Evolutionary conservation across 2,329 filamentous ascomycete genomes (phyloP), one percentile per base, ranked within the genome.

Genomic region (Parasarocladium wereldwijsianum): DNA sequence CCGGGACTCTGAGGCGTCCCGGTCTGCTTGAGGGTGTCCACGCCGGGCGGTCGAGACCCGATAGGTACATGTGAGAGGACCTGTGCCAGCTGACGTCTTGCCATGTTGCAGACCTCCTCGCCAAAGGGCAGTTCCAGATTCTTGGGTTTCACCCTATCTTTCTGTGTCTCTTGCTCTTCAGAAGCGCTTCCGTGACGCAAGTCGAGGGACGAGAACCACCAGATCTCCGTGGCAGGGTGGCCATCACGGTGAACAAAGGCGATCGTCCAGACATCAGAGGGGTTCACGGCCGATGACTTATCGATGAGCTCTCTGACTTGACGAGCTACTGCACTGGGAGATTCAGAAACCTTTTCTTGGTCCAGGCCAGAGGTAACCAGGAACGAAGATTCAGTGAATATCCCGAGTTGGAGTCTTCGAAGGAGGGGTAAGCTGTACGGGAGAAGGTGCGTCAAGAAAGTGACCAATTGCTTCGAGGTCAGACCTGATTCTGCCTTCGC

Each of bases 201-300:
- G n/a, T 30, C 28, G 15, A 30, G 28, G 4, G 28, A 30, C 6
- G 13, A 22, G 28, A 30, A 30, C 9, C 23, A 24, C 28, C 28
- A 30, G 13, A 30, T 30, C 28, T 30, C 28, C 6, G 28, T 30
- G 5, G 28, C 23, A 5, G 28, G 28, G 13, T 30, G 28, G 20
- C 28, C 28, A 16, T 15, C 13, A 10, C 28, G 28, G 13, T 30
- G 20, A 5, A 30, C 13, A 8, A 30, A 15, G n/a, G 28, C 28
- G 13, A 30, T 13, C 13, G 28, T 30, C 28, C 28, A 30, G 20
- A 30, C 14, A 9, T 30, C 19, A 18, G 17, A 15, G 5, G 28
- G 20, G 6, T 17, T 6, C 12, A 30, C 24, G n/a, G 19, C 8
- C 10, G 17, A 8, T 8, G 28, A 21, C n/a, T 30, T 15, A 14